Evolutionary conservation across 1,139 yeast genomes (phyloP).

Genomic region (Geotrichum cucujoidarum): DNA sequence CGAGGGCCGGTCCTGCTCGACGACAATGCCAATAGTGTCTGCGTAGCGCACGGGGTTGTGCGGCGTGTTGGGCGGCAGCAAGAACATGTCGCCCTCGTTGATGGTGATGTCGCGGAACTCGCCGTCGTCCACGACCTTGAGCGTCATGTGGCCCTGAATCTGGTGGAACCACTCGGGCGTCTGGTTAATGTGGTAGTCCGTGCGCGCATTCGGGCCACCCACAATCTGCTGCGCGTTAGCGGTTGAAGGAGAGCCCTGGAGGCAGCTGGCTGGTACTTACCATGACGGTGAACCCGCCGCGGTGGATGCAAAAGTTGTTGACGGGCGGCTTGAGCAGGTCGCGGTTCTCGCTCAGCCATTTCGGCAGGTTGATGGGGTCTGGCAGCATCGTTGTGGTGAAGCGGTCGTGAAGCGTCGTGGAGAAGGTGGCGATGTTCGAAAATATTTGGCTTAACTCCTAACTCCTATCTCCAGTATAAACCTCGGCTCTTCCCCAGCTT

Average conservation of each 20-base stretch:
- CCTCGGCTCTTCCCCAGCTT: no score
- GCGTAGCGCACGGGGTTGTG: slow-evolving; percentile 87
- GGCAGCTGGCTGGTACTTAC: no score
- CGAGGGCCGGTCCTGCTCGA: slow-evolving; percentile 87
- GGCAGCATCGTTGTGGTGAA: slow-evolving; percentile 45
- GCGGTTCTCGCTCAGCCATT: slow-evolving; percentile 75
- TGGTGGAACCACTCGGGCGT: slow-evolving; percentile 94
- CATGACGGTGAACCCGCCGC: slow-evolving; percentile 93
- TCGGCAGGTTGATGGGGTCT: slow-evolving; percentile 66
- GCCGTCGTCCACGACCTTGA: slow-evolving; percentile 81
- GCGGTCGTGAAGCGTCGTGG: neutral
- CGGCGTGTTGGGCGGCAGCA: slow-evolving; percentile 76
- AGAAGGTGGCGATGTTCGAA: no score
- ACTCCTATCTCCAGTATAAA: no score
- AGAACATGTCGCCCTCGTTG: slow-evolving; percentile 79
- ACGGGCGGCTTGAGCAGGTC: slow-evolving; percentile 85
- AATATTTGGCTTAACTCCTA: no score
- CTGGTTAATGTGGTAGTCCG: slow-evolving; percentile 88
- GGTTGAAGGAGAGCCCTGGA: no score
- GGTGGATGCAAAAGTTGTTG: slow-evolving; percentile 80
- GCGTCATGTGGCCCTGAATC: slow-evolving; percentile 78
- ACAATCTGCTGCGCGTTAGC: slow-evolving; percentile 48
- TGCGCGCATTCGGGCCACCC: slow-evolving; percentile 92
- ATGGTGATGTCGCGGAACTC: slow-evolving; percentile 70
- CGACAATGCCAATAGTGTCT: slow-evolving; percentile 82